phyloP scores from a whole-genome alignment of 2,329 filamentous ascomycete genomes.

The Pezicula radicicola region DNA sequence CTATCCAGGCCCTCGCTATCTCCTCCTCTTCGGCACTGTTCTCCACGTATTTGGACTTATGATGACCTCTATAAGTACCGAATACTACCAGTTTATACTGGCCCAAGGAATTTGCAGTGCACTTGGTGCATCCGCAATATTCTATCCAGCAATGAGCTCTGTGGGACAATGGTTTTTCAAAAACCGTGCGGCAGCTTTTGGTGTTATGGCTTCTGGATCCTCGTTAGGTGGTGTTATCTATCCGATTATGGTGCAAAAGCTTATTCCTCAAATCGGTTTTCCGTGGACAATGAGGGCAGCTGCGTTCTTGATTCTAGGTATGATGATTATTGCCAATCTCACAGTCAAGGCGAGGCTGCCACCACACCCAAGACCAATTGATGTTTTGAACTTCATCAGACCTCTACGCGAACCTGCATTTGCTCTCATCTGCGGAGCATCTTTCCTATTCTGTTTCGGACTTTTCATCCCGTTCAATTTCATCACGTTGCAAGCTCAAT shows the following conservation, averaged over 20 bases:
- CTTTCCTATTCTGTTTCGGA: slow-evolving; percentile 46
- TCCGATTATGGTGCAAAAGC: slow-evolving; percentile 56
- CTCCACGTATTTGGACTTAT: slow-evolving; percentile 60
- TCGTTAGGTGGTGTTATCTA: slow-evolving; percentile 54
- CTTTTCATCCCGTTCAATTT: slow-evolving; percentile 54
- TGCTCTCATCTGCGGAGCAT: slow-evolving; percentile 32
- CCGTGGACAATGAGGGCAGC: slow-evolving; percentile 54
- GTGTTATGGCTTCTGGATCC: slow-evolving; percentile 45
- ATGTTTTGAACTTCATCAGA: slow-evolving; percentile 30
- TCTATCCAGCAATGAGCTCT: slow-evolving; percentile 38
- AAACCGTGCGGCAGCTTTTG: slow-evolving; percentile 43
- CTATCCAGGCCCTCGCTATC: slow-evolving; percentile 39
- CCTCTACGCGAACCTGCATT: slow-evolving; percentile 37
- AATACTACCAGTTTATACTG: slow-evolving; percentile 52
- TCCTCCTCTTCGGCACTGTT: slow-evolving; percentile 50
- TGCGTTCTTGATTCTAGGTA: slow-evolving; percentile 52
- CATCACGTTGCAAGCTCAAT: slow-evolving; percentile 35
- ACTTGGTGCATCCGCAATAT: slow-evolving; percentile 42
- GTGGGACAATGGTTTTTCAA: slow-evolving; percentile 47
- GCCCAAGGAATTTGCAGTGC: slow-evolving; percentile 43
- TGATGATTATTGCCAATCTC: slow-evolving; percentile 48
- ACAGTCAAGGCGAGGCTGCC: slow-evolving; percentile 49
- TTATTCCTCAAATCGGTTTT: slow-evolving; percentile 51
- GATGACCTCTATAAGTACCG: slow-evolving; percentile 55
- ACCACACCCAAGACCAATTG: slow-evolving; percentile 31